Evolutionary conservation across 257 asterid genomes (phyloP).

Genomic region (Solanum acaule): DNA sequence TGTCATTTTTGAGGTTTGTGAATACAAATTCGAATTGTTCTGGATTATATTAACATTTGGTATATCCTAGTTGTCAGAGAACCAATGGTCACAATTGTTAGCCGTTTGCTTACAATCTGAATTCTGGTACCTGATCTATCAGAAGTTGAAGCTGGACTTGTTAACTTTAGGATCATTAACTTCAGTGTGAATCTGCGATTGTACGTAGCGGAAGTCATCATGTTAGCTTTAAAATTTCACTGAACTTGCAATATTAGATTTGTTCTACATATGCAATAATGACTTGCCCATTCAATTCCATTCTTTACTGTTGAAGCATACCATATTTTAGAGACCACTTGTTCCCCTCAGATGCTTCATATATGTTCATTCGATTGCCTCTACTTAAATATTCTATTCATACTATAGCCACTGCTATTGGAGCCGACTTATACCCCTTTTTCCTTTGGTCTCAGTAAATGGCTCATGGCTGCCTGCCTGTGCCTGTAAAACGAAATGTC

Average conservation of each 20-base stretch:
- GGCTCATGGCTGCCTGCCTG: background rate
- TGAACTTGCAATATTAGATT: background rate
- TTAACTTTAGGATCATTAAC: background rate
- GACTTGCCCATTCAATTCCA: background rate
- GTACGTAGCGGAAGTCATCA: background rate
- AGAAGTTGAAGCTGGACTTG: no score
- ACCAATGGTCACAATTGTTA: background rate
- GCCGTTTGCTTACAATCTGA: background rate
- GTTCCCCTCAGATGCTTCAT: background rate
- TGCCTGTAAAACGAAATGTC: background rate
- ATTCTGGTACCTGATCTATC: no score
- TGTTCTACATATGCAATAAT: background rate
- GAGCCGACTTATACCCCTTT: background rate
- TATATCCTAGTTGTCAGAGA: background rate
- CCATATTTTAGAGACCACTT: background rate
- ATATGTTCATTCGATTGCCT: background rate
- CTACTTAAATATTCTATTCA: background rate
- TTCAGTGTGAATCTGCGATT: background rate
- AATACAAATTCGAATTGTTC: background rate
- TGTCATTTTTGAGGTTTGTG: background rate
- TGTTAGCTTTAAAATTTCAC: background rate
- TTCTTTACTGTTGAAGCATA: background rate
- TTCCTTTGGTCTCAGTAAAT: background rate
- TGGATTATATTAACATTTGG: background rate
- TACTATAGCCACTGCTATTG: background rate